phyloP scores from a whole-genome alignment of 75 land plant species.

The Chamaecyparis obtusa region DNA sequence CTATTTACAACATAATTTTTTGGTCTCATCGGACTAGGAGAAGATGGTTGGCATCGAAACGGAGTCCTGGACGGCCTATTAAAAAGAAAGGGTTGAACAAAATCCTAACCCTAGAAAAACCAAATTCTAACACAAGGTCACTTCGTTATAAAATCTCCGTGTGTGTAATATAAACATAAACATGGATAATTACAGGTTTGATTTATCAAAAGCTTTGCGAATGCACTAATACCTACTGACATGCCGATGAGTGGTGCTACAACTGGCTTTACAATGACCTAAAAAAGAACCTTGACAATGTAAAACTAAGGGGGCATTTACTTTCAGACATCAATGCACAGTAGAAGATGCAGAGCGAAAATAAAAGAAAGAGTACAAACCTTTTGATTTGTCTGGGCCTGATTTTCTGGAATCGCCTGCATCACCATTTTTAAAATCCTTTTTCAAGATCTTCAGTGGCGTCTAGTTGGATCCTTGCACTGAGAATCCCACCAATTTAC shows the following conservation, averaged over 20 bases:
- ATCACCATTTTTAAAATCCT: not conserved
- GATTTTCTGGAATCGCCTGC: not conserved
- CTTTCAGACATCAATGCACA: not conserved
- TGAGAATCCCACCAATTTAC: not conserved
- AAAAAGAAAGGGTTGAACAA: not conserved
- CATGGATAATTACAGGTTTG: not conserved
- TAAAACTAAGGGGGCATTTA: too few species aligned
- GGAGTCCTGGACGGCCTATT: not conserved
- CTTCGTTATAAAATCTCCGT: not conserved
- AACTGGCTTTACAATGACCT: too few species aligned
- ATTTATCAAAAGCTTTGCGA: too few species aligned
- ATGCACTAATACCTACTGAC: too few species aligned
- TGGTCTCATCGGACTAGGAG: not conserved
- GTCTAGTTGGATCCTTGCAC: not conserved
- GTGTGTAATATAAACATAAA: not conserved
- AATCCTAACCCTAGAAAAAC: not conserved
- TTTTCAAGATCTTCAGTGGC: not conserved
- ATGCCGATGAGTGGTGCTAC: not conserved
- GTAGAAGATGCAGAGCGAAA: not conserved
- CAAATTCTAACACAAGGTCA: not conserved
- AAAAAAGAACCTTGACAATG: too few species aligned
- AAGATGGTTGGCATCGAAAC: not conserved
- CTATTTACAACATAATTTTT: not conserved
- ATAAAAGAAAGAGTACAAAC: not conserved
- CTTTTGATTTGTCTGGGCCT: not conserved